These are phyloP conservation scores for Fomes fomentarius DNA, from an alignment of 1,284 basidiomycete species.

Conservation along the genomic window DNA sequence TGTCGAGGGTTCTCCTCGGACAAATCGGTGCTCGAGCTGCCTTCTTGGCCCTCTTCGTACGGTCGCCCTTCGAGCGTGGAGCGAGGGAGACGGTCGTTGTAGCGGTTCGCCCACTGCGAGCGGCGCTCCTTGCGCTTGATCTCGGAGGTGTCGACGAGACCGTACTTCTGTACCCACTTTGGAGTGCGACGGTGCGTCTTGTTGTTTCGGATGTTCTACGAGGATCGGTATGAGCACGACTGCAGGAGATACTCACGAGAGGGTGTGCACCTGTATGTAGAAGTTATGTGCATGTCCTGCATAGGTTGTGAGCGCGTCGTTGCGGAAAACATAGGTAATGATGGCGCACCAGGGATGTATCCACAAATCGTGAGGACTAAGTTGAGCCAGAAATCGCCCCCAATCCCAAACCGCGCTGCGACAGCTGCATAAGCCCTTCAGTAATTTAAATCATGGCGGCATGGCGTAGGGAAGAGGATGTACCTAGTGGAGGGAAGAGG, in stretches of 20 bases:
- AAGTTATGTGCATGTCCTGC: slow-evolving; percentile 88
- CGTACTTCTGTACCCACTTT: slow-evolving; percentile 91
- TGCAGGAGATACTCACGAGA: neutral
- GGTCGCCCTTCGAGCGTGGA: slow-evolving; percentile 75
- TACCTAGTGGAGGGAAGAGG: slow-evolving; percentile 87
- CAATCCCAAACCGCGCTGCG: slow-evolving; percentile 92
- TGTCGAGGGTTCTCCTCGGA: slow-evolving; percentile 39
- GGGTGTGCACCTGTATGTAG: slow-evolving; percentile 74
- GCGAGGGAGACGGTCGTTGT: slow-evolving; percentile 80
- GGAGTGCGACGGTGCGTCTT: slow-evolving; percentile 90
- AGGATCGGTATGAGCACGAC: neutral
- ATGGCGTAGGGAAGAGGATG: slow-evolving; percentile 29
- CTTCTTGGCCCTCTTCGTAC: slow-evolving; percentile 78
- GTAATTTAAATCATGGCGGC: slow-evolving; percentile 4
- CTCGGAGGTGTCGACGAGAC: slow-evolving; percentile 80
- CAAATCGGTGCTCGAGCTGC: slow-evolving; percentile 48
- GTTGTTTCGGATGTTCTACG: slow-evolving; percentile 93
- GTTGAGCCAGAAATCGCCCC: slow-evolving; percentile 93
- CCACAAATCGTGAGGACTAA: slow-evolving; percentile 88
- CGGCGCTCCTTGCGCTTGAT: slow-evolving; percentile 78
- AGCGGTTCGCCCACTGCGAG: slow-evolving; percentile 86
- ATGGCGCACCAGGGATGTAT: slow-evolving; percentile 79
- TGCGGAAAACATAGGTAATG: neutral
- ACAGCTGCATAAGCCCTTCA: slow-evolving; percentile 58
- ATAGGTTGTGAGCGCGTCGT: slow-evolving; percentile 7